These are phyloP conservation scores for Grifola frondosa DNA, from an alignment of 1,284 basidiomycete genomes.

Conservation along the genomic window DNA sequence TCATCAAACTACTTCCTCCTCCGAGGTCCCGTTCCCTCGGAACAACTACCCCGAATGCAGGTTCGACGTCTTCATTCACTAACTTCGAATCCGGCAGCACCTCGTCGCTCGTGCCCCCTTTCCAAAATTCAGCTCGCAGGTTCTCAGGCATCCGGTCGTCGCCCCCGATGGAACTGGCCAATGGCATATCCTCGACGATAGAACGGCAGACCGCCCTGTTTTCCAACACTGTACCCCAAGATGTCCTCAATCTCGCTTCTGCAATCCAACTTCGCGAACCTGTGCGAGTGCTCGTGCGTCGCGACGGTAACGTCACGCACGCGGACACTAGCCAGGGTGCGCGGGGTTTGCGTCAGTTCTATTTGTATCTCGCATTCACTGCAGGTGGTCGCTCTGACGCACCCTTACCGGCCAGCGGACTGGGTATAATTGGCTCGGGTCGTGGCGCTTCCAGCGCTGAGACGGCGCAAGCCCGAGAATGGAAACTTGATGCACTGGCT, in stretches of 20 bases:
- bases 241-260: slow-evolving; percentile 88
- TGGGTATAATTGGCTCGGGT: slow-evolving; percentile 90
- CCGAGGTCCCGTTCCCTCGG: slow-evolving; percentile 70
- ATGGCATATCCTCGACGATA: slow-evolving; percentile 30
- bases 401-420: slow-evolving; percentile 55
- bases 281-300: slow-evolving; percentile 91
- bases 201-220: slow-evolving; percentile 97
- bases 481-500: slow-evolving; percentile 94
- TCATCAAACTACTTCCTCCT: slow-evolving; percentile 86
- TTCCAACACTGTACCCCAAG: slow-evolving; percentile 92
- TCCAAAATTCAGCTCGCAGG: slow-evolving; percentile 54
- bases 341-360: slow-evolving; percentile 88
- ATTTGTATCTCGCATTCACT: slow-evolving; percentile 89
- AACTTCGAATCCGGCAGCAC: slow-evolving; percentile 50
- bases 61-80: slow-evolving; percentile 43
- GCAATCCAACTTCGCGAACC: slow-evolving; percentile 91
- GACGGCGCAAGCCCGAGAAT: slow-evolving; percentile 88
- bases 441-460: slow-evolving; percentile 78
- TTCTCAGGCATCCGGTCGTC: slow-evolving; percentile 53
- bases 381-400: slow-evolving; percentile 75
- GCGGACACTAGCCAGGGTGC: slow-evolving; percentile 70
- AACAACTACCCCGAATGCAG: slow-evolving; percentile 38
- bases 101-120: slow-evolving; percentile 45
- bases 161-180: slow-evolving; percentile 20
- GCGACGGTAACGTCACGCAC: slow-evolving; percentile 87